A percentile compares a stretch with the other conserved stretches of the same genome.
Conservation (phyloP, 2,329 filamentous ascomycete genomes). For the Fusarium zealandicum region DNA sequence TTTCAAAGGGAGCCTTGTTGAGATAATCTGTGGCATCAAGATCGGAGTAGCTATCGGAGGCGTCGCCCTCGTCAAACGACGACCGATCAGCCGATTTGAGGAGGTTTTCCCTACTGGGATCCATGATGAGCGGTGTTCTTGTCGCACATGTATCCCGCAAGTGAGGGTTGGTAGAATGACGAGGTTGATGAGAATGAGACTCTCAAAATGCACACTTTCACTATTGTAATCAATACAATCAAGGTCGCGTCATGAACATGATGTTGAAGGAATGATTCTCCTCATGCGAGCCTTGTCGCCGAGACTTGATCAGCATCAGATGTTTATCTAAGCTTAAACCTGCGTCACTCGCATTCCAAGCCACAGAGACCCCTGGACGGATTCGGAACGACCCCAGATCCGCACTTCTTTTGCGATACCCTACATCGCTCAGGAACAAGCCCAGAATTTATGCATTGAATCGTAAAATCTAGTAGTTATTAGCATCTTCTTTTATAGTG, state of each 20-base stretch:
- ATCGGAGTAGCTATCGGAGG: constrained; percentile 41
- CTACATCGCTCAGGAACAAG: constrained; percentile 3
- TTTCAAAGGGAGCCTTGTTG: constrained; percentile 19
- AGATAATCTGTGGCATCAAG: constrained; percentile 45
- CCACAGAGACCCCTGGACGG: constrained; percentile 8
- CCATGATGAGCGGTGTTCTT: constrained; percentile 27
- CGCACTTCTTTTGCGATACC: constrained; percentile 4
- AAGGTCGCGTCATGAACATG: constrained; percentile 1
- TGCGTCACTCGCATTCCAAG: constrained; percentile 32
- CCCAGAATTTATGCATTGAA: too few relatives aligned
- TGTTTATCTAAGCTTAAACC: constrained; percentile 34
- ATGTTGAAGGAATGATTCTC: neutral
- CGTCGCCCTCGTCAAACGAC: constrained; percentile 36
- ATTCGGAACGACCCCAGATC: constrained; percentile 9
- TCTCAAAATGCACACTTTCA: constrained; percentile 14
- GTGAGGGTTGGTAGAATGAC: neutral
- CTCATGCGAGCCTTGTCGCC: neutral
- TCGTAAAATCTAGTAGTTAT: too few relatives aligned
- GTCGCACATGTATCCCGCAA: constrained; percentile 4
- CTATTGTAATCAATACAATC: neutral
- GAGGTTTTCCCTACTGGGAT: constrained; percentile 45
- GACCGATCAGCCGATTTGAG: constrained; percentile 34
- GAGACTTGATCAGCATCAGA: neutral
- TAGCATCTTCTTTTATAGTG: too few relatives aligned
- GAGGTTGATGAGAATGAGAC: neutral